Percentiles rank a stretch among this genome's conserved stretches.
Evolutionary conservation across 331 rosid species (phyloP).

Genomic region (Rhamnella rubrinervis): DNA sequence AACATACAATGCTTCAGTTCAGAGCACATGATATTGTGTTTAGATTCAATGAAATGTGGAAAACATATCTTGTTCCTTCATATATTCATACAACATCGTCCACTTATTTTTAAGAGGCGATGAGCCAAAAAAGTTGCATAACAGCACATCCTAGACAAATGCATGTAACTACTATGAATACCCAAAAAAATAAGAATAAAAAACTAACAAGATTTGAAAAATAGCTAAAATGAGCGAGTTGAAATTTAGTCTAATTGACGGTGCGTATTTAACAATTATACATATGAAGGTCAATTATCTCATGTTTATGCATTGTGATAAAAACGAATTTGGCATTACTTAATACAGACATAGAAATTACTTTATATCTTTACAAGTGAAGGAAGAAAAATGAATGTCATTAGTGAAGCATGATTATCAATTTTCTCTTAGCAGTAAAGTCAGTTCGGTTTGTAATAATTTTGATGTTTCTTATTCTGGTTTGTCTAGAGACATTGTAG

Average conservation of each 20-base stretch:
- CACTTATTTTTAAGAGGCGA: slow-evolving; percentile 53
- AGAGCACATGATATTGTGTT: slow-evolving; percentile 52
- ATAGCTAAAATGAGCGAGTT: neutral
- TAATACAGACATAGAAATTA: neutral
- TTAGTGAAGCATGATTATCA: too few relatives aligned
- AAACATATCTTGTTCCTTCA: slow-evolving; percentile 51
- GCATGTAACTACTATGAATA: neutral
- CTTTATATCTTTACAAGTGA: too few relatives aligned
- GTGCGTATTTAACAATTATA: neutral
- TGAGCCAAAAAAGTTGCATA: slow-evolving; percentile 71
- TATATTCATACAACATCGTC: slow-evolving; percentile 57
- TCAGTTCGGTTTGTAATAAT: too few relatives aligned
- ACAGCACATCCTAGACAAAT: slow-evolving; percentile 57
- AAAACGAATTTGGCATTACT: neutral
- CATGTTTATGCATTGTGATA: too few relatives aligned
- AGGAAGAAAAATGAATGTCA: neutral
- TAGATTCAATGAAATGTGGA: slow-evolving; percentile 43
- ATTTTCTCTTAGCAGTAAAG: too few relatives aligned
- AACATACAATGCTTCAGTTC: slow-evolving; percentile 69
- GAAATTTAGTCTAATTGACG: too few relatives aligned
- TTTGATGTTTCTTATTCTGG: too few relatives aligned
- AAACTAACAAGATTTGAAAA: neutral
- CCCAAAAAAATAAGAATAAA: too few relatives aligned
- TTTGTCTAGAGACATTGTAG: too few relatives aligned
- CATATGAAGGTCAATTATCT: too few relatives aligned